Base-by-base conservation (phyloP, 768 basidiomycete genomes). In the Xerocomellus amylosporus region DNA sequence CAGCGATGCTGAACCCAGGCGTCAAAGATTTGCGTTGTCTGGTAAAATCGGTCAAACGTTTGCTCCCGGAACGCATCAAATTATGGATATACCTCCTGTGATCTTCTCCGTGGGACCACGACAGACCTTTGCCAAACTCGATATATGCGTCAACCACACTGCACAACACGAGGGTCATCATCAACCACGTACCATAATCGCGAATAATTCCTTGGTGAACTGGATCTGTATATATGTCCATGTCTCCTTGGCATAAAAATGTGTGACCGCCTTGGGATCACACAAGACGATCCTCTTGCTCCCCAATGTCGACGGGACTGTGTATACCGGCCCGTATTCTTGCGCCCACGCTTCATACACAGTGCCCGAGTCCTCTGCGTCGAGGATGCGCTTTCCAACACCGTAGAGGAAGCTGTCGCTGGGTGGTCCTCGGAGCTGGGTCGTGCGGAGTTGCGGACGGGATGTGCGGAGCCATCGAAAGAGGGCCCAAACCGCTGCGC, bases 161-260 rank as follows among this genome's bases (percentile, higher is more conserved):
- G 20, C 15, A 54, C 6, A 4, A 3, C 12, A 3, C 15, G 5
- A 36, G 2, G 0, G 3, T 22, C 10, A 0, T 12, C 4, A 33
- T 24, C 13, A 20, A 24, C 1, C 10, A 46, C 64, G 28, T 30
- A 65, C 64, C 0, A 9, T 17, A 3, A 13, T 0, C 3, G 74
- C 74, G 1, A 78, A 66, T 24, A 73, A 64, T 2, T 60, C 33
- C 41, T 64, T 74, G 4, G 5, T 34, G 5, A 75, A 60, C 7
- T 64, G 67, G 0, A 73, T 73, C 37, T 75, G 75, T 0, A 75
- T 62, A 56, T 84, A 84, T 0, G 69, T 71, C 8, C 63, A 46
- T 0, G 46, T 28, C 3, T 55, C 58, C 3, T 50, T 55, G 6
- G 39, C 20, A n/a, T 37, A 51, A 8, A 45, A 53, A 22, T 55